Evolutionary conservation across 305 asterid genomes (phyloP), one percentile per base, ranked within the genome.

Genomic region (Fraxinus xanthoxyloides): DNA sequence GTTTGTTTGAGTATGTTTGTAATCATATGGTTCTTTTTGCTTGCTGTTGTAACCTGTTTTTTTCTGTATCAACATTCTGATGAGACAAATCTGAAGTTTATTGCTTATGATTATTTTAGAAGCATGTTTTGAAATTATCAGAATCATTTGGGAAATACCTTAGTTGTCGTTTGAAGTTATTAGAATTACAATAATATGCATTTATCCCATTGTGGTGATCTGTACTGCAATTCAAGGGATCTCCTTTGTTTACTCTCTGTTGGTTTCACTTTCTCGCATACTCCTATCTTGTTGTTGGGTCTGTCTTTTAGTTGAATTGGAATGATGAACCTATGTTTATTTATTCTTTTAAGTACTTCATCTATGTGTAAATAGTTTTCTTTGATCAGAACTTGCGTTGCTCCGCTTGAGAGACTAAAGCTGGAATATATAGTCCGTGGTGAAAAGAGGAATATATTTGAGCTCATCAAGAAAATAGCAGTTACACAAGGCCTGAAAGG

Each of bases 331-430:
- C 82, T n/a, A 4, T 15, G 63, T 15, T 43, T 15, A 13, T 51
- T 17, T 17, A 48, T 56, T 75, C 77, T 24, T 7, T 36, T 34
- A 23, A 67, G 74, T 80, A 30, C 70, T 78, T 67, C 61, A 48
- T 32, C 73, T 19, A 28, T 79, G 82, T 83, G 65, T 76, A 81
- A 84, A 78, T 82, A 43, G 34, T 72, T 84, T 77, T 88, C 83
- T 81, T 84, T 63, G 70, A 40, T 74, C 97, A 95, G 99, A 89
- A 95, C 99, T 19, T 90, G 92, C 84, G 89, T 95, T 80, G 99
- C 99, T 86, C 99, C 99, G 13, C 95, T 95, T 51, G 98, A 95
- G 93, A 92, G 98, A 88, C 88, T 95, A 80, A 95, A 95, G 92
- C 88, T 95, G 92, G 98, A 95, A 83, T 95, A 95, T 36, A 93